Base-by-base conservation (phyloP, 345 rosid genomes). In the Limnanthes douglasii region DNA sequence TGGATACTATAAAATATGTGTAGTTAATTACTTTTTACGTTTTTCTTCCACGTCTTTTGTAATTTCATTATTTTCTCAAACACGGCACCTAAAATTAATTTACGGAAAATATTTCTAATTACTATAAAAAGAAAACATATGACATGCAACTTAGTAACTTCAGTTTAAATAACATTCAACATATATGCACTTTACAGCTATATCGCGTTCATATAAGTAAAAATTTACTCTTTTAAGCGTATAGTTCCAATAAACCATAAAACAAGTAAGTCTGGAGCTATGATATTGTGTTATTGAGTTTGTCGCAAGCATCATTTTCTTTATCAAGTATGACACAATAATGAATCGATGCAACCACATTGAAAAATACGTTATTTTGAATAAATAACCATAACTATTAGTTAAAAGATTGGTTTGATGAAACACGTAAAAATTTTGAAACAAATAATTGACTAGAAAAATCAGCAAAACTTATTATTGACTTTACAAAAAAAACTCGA, bases 301-400 rank as follows among this genome's bases (percentile, higher is more conserved):
- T 70, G 55, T 70, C 66, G 46, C 56, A 66, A 3, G 78, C 78
- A 53, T 70, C 78, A 15, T 14, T 54, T 0, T 73, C 78, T 21
- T 70, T 53, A 10, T 60, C 31, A 9, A 68, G 59, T 14, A 70
- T 34, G 12, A 67, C 73, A 16, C 61, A 61, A 45, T 65, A 70
- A 6, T 70, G 73, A 32, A 70, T 34, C 1, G 78, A 70, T 18
- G 78, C 78, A 36, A 66, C 73, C 39, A 70, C 70, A 13, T 46
- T 70, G 33, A 70, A 73, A 62, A 70, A 66, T 23, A 70, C 78
- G 31, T 62, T 70, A 25, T 68, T 70, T 66, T 68, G 74, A 11
- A 34, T 31, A 28, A 31, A 39, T 16, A 3, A 21, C n/a, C 2
- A 28, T 7, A 28, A 28, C n/a, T 2, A 28, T 28, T 6, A 28